Conservation (phyloP, 2,329 filamentous ascomycete species). For the Trichoderma semiorbis region DNA sequence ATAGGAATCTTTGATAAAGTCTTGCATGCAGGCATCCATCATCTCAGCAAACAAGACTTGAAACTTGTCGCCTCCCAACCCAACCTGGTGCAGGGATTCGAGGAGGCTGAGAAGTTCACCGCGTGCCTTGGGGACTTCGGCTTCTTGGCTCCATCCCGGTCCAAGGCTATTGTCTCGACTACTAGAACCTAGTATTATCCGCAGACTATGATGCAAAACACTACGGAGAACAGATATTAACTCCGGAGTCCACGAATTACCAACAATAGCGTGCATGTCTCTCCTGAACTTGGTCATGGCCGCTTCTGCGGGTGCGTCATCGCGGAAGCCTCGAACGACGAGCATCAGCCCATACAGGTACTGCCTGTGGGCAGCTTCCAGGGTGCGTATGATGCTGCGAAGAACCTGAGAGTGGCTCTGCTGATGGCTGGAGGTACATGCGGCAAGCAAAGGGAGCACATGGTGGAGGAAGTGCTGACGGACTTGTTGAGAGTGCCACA, state of each 20-base stretch:
- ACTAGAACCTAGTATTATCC: constrained; percentile 41
- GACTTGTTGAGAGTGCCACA: constrained; percentile 61
- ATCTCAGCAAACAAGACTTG: constrained; percentile 69
- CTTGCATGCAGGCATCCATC: constrained; percentile 62
- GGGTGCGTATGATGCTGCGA: constrained; percentile 50
- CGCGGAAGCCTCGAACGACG: constrained; percentile 47
- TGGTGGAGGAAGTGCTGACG: constrained; percentile 58
- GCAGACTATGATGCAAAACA: constrained; percentile 53
- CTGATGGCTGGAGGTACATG: constrained; percentile 46
- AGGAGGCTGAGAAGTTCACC: constrained; percentile 55
- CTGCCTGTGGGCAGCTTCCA: constrained; percentile 57
- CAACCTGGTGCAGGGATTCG: constrained; percentile 59
- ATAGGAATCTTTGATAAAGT: constrained; percentile 60
- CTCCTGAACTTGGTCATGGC: constrained; percentile 51
- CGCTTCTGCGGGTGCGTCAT: constrained; percentile 34
- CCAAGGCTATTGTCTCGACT: constrained; percentile 18
- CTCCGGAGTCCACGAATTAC: constrained; percentile 56
- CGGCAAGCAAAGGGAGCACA: constrained; percentile 53
- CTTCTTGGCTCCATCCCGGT: constrained; percentile 24
- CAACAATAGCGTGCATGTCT: constrained; percentile 62
- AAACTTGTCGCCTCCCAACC: constrained; percentile 65
- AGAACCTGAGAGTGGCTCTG: constrained; percentile 46
- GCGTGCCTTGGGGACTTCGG: constrained; percentile 37
- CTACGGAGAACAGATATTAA: constrained; percentile 52
- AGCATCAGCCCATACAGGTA: constrained; percentile 54